Evolutionary conservation across 2,329 filamentous ascomycete species (phyloP).

Genomic region (Paracamarosporium sp.): DNA sequence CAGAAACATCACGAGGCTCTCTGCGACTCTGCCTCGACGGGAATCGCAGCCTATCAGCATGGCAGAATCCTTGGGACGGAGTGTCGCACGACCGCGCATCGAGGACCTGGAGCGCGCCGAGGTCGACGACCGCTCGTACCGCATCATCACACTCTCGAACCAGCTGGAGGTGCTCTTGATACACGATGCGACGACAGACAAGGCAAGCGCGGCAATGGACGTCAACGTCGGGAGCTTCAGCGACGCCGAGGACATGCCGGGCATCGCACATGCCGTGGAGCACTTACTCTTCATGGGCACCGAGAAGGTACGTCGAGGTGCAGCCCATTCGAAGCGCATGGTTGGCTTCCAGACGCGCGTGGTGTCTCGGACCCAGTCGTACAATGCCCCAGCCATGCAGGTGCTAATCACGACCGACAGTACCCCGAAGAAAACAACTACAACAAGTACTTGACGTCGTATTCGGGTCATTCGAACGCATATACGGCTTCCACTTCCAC

Average conservation of each 20-base stretch:
- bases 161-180: constrained; percentile 90
- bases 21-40: constrained; percentile 14
- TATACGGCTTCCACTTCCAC: constrained; percentile 94
- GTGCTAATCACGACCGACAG: constrained; percentile 43
- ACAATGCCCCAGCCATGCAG: not conserved
- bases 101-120: constrained; percentile 82
- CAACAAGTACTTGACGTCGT: constrained; percentile 86
- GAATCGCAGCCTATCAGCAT: constrained; percentile 27
- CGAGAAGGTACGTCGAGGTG: constrained; percentile 70
- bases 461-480: constrained; percentile 92
- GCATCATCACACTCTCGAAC: constrained; percentile 85
- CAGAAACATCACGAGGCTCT: constrained; percentile 15
- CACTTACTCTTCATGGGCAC: constrained; percentile 99
- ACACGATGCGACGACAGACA: constrained; percentile 93
- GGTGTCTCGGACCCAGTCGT: not conserved
- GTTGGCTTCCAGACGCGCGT: not conserved
- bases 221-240: constrained; percentile 97
- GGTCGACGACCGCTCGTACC: constrained; percentile 85
- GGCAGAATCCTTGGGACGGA: constrained; percentile 35
- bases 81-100: constrained; percentile 43
- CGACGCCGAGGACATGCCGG: constrained; percentile 87
- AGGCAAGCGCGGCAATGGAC: constrained; percentile 93
- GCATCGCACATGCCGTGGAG: constrained; percentile 95
- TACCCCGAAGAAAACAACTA: constrained; percentile 97
- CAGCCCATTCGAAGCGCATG: not conserved